Evolutionary conservation across 371 early-diverging fungal genomes (phyloP), one percentile per base, ranked within the genome.

Genomic region (Mucor mucedo): DNA sequence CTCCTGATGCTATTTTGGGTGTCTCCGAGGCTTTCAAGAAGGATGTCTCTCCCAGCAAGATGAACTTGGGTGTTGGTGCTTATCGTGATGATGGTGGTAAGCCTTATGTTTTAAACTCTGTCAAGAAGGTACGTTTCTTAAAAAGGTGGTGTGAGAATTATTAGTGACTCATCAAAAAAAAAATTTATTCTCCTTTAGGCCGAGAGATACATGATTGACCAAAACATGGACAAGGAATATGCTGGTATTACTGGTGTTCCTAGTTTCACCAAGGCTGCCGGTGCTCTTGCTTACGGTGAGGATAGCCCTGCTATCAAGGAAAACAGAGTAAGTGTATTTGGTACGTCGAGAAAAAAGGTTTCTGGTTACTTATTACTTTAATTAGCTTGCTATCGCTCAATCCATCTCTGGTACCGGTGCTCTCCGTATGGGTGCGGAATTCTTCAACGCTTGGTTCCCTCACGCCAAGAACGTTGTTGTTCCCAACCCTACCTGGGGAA

Each of bases 41-140:
- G 65, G 97, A 98, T 73, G 79, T 77, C 50, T 89, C 94, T 75
- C 78, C 95, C 11, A 83, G 83, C 66, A 98, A 98, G 89, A 98
- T 98, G 90, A 98, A 98, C 86, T 84, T 98, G 62, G 97, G 98
- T 70, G 98, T 97, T 30, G 99, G 99, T 73, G 99, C 98, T 40
- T 98, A 97, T 84, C 91, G 98, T 73, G 95, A 95, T 72, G 97
- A 98, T 79, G 82, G 80, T 55, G 94, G 94, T 66, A 93, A 95
- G 82, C 98, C 98, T 54, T 96, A 86, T 69, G 97, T 98, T 44
- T 85, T 98, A 70, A 77, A 69, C 71, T 88, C 89, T 55, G 97
- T 97, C 61, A 84, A 89, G 67, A 93, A 95, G 89, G 92, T 89
- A 79, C 21, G 9, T 8, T 45, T 30, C 4, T 30, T 7, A 29